phyloP scores from a whole-genome alignment of 2,329 filamentous ascomycete species.

The Zymoseptoria brevis region DNA sequence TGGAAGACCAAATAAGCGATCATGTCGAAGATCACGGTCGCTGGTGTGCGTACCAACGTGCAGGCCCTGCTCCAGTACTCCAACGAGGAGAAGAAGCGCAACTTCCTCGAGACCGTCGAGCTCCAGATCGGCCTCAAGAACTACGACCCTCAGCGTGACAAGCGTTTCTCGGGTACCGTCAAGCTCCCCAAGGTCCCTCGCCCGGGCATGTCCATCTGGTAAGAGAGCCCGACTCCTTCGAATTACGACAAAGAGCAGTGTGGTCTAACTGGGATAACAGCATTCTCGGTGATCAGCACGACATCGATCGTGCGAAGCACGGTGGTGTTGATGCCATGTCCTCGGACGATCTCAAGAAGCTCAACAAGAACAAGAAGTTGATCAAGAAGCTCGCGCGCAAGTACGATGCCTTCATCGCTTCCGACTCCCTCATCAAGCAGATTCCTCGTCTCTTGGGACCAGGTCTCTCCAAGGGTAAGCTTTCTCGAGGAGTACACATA shows the following conservation, averaged over 20 bases:
- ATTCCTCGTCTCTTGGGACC: slow-evolving; percentile 99
- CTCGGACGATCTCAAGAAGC: slow-evolving; percentile 98
- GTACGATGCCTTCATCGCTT: slow-evolving; percentile 99
- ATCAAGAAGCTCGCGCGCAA: slow-evolving; percentile 99
- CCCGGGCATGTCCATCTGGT: slow-evolving; percentile 83
- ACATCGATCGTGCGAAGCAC: slow-evolving; percentile 99
- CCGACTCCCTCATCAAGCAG: slow-evolving; percentile 97
- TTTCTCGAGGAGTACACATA: background rate
- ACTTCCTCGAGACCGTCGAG: slow-evolving; percentile 55
- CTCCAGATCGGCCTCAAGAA: slow-evolving; percentile 87
- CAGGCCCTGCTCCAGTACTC: slow-evolving; percentile 89
- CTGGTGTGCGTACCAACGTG: slow-evolving; percentile 94
- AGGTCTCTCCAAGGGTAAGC: slow-evolving; percentile 88
- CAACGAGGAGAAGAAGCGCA: slow-evolving; percentile 35
- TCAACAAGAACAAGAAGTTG: slow-evolving; percentile 99
- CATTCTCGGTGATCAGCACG: slow-evolving; percentile 89
- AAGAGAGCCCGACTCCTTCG: slow-evolving; percentile 29
- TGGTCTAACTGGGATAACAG: slow-evolving; percentile 36
- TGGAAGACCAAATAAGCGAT: slow-evolving; percentile 46
- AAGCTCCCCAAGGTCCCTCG: slow-evolving; percentile 86
- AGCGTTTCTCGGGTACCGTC: slow-evolving; percentile 99
- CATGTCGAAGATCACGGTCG: slow-evolving; percentile 77
- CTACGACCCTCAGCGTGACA: slow-evolving; percentile 98
- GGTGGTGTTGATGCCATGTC: slow-evolving; percentile 98
- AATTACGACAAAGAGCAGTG: slow-evolving; percentile 1